A percentile compares a stretch with the other conserved stretches of the same genome.
Conservation (phyloP, 2,329 filamentous ascomycete genomes). For the Teratosphaeria zuluensis region DNA sequence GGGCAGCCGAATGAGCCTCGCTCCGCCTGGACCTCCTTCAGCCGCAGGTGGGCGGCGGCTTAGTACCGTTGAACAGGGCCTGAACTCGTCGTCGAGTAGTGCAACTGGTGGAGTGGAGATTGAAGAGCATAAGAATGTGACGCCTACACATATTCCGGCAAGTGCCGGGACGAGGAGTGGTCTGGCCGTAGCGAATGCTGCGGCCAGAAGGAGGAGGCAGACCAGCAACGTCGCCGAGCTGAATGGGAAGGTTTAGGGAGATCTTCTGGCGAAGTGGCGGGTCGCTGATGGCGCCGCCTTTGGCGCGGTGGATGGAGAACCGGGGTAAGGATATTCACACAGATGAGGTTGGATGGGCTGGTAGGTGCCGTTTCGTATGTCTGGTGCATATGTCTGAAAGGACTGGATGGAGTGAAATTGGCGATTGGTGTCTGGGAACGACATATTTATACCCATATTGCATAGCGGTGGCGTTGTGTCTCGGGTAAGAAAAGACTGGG, state of each 20-base stretch:
- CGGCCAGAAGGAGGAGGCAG: constrained; percentile 11
- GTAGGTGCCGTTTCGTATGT: too few species aligned
- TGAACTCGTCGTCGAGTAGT: constrained; percentile 1
- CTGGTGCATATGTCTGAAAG: too few species aligned
- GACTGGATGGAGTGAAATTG: too few species aligned
- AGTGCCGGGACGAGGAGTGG: constrained; percentile 9
- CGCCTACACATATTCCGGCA: constrained; percentile 19
- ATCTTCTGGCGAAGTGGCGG: not conserved
- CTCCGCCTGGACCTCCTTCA: constrained; percentile 3
- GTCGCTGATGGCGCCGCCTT: not conserved
- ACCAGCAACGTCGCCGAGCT: constrained; percentile 6
- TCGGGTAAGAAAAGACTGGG: not conserved
- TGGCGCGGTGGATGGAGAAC: not conserved
- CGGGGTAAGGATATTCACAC: not conserved
- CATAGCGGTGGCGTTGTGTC: not conserved
- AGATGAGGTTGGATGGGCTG: not conserved
- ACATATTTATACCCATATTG: not conserved
- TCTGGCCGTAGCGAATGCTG: constrained; percentile 8
- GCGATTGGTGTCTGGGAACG: not conserved
- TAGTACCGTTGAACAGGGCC: not conserved
- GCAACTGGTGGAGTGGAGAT: not conserved
- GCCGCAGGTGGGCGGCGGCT: not conserved
- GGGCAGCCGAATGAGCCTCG: constrained; percentile 17
- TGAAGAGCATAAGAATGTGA: constrained; percentile 9
- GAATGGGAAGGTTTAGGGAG: not conserved